phyloP scores from a whole-genome alignment of 78 protist species.

The Chrysochromulina tobinii region DNA sequence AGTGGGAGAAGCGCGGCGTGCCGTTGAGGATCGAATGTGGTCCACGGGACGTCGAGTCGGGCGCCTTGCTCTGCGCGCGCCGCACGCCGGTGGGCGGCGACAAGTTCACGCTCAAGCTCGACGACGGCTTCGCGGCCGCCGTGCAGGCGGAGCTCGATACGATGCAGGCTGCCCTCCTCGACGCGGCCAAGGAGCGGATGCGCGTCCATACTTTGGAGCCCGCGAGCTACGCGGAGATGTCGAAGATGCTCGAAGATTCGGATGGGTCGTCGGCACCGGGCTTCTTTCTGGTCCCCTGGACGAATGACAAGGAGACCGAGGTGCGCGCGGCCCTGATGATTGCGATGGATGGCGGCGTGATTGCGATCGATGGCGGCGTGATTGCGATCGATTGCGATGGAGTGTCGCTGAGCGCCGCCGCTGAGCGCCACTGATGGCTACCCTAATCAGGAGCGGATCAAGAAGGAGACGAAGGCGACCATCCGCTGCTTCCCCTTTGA shows the following conservation, averaged over 20 bases:
- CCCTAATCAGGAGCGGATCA: neutral
- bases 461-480: slow-evolving; percentile 33
- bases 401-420: too few species aligned
- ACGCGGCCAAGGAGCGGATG: neutral
- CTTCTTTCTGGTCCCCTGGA: slow-evolving; percentile 11
- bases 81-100: neutral
- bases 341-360: too few species aligned
- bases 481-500: slow-evolving; percentile 21
- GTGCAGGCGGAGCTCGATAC: neutral
- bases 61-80: neutral
- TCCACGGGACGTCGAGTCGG: slow-evolving; percentile 22
- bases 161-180: slow-evolving; percentile 1
- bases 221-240: slow-evolving; percentile 14
- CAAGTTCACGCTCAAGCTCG: neutral
- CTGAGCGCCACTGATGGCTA: too few species aligned
- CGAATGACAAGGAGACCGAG: neutral
- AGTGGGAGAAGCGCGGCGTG: slow-evolving; percentile 61
- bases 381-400: too few species aligned
- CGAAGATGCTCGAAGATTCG: neutral
- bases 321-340: neutral
- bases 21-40: slow-evolving; percentile 54
- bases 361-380: too few species aligned
- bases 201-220: neutral
- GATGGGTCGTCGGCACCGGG: neutral
- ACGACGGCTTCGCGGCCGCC: neutral